phyloP scores from a whole-genome alignment of 805 yeast species.

The Saturnispora hagleri region DNA sequence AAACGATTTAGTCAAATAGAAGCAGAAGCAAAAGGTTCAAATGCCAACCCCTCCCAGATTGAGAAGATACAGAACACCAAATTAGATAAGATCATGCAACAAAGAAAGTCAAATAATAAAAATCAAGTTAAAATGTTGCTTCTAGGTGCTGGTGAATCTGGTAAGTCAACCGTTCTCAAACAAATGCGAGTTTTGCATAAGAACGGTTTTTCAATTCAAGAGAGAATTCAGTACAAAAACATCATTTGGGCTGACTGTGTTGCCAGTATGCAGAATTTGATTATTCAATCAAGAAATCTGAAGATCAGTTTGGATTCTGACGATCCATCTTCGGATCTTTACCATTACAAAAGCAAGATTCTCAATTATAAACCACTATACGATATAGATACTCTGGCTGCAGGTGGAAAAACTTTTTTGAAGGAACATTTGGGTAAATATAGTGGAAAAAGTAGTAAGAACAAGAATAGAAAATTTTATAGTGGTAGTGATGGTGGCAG shows the following conservation, averaged over 20 bases:
- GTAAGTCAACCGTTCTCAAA: slow-evolving; percentile 86
- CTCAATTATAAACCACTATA: slow-evolving; percentile 50
- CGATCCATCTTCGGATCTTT: slow-evolving; percentile 38
- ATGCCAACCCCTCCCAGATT: slow-evolving; percentile 19
- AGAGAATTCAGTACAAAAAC: slow-evolving; percentile 69
- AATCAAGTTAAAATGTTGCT: slow-evolving; percentile 62
- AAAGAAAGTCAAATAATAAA: slow-evolving; percentile 43
- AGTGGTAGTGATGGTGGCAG: slow-evolving; percentile 57
- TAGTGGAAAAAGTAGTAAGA: slow-evolving; percentile 43
- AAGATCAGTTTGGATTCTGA: slow-evolving; percentile 63
- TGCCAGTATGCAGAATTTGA: slow-evolving; percentile 69
- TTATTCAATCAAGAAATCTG: slow-evolving; percentile 64
- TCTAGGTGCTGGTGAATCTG: slow-evolving; percentile 93
- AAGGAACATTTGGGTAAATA: slow-evolving; percentile 57
- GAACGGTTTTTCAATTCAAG: slow-evolving; percentile 73
- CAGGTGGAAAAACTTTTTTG: slow-evolving; percentile 56
- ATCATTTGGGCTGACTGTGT: slow-evolving; percentile 91
- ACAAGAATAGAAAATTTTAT: slow-evolving; percentile 32
- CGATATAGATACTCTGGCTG: slow-evolving; percentile 53
- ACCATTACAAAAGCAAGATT: slow-evolving; percentile 38
- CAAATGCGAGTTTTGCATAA: slow-evolving; percentile 82
- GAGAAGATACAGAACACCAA: slow-evolving; percentile 32
- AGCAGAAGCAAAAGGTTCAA: slow-evolving; percentile 20
- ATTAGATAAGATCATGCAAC: slow-evolving; percentile 50
- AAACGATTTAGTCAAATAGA: background rate